These are phyloP conservation scores for Bretziella fagacearum DNA, from an alignment of 2,329 filamentous ascomycete genomes.

Conservation along the genomic window DNA sequence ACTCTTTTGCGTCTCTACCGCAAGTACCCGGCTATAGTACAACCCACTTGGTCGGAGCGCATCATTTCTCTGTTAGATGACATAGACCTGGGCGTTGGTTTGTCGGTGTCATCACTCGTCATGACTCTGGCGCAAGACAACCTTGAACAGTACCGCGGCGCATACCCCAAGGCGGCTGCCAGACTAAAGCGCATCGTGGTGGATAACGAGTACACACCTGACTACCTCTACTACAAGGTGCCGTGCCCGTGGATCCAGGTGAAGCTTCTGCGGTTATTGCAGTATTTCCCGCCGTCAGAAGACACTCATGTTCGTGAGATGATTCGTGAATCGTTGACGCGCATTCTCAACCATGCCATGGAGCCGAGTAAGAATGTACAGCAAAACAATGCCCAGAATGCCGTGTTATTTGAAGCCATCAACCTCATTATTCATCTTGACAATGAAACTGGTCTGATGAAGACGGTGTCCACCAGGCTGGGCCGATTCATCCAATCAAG, in stretches of 20 bases:
- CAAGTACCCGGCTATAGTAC: slow-evolving; percentile 84
- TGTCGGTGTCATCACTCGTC: slow-evolving; percentile 89
- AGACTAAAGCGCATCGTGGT: slow-evolving; percentile 78
- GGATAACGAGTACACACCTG: slow-evolving; percentile 71
- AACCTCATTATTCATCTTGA: slow-evolving; percentile 96
- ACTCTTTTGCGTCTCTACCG: slow-evolving; percentile 86
- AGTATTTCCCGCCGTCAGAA: slow-evolving; percentile 96
- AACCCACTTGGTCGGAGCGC: slow-evolving; percentile 91
- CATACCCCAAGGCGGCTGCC: slow-evolving; percentile 84
- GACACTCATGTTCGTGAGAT: slow-evolving; percentile 83
- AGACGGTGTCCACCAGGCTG: slow-evolving; percentile 78
- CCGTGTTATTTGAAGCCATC: slow-evolving; percentile 94
- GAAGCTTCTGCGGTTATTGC: slow-evolving; percentile 76
- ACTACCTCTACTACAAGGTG: slow-evolving; percentile 99
- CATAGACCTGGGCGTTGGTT: slow-evolving; percentile 75
- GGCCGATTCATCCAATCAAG: slow-evolving; percentile 93
- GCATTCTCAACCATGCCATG: slow-evolving; percentile 78
- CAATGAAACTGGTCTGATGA: slow-evolving; percentile 85
- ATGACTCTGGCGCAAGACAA: slow-evolving; percentile 91
- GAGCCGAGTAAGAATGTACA: slow-evolving; percentile 97
- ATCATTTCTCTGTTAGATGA: slow-evolving; percentile 99
- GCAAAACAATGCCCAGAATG: slow-evolving; percentile 97
- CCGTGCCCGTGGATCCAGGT: slow-evolving; percentile 97
- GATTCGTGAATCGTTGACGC: slow-evolving; percentile 79
- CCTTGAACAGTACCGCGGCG: slow-evolving; percentile 82